Base-by-base conservation (phyloP, 2,329 filamentous ascomycete species). In the Cucurbitaria berberidis region DNA sequence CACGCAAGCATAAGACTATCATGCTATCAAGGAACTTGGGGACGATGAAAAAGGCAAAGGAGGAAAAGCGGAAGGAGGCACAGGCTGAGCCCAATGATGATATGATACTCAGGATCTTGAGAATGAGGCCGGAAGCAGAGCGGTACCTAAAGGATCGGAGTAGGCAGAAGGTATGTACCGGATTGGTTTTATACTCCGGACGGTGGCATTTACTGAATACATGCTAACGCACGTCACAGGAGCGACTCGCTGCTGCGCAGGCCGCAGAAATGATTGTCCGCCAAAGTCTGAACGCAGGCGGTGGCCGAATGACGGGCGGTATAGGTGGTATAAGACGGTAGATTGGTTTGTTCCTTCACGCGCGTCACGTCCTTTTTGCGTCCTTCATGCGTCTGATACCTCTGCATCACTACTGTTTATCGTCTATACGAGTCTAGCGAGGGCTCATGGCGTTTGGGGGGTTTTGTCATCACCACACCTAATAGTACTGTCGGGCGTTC, bases 71-170 rank as follows among this genome's bases (percentile, higher is more conserved):
- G 59, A 92, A 93, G 66, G 93, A 98, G 73, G 91, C 92, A 1
- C 95, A 99, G 73, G 93, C 95, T 1, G 95, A 98, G 73, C 93
- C 95, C 1, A 96, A 89, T 72, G 95, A 99, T 74, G 95, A 99
- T 73, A 98, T 98, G 90, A 98, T 99, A 62, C 76, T 99, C 66
- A 84, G 95, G 18, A 99, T 99, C 61, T 77, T 99, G 62, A 84
- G 95, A 45, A 99, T 99, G 95, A 83, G 95, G 41, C 91, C 92
- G 2, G 95, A 98, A 77, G 95, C 95, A 3, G 84, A 87, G 43
- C 80, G 85, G 29, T 99, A 99, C 76, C 81, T 99, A 55, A 91
- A 90, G 68, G 93, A 98, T 74, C 82, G 95, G 36, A 93, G 91
- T 72, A 84, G 95, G 60, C 95, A 99, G 73, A 96, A 96, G 80